phyloP scores from a whole-genome alignment of 495 filamentous ascomycete species.

The Aspergillus saccharolyticus region DNA sequence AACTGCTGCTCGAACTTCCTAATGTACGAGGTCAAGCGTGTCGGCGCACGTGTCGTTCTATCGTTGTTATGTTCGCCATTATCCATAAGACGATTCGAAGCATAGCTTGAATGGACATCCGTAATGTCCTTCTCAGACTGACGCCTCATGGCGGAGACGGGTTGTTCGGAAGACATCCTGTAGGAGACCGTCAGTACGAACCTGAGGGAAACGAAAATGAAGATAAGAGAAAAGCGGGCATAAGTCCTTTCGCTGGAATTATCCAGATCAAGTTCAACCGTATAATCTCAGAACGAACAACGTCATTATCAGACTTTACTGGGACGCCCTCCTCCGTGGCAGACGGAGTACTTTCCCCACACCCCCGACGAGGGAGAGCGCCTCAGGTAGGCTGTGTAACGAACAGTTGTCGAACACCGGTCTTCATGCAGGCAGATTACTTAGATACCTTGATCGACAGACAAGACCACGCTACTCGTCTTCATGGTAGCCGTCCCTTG shows the following conservation, averaged over 20 bases:
- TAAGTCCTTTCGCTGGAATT: conserved; percentile 59
- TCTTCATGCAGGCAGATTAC: conserved; percentile 43
- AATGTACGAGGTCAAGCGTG: conserved; percentile 31
- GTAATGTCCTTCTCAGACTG: conserved; percentile 21
- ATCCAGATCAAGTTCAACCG: conserved; percentile 61
- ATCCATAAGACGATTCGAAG: conserved; percentile 10
- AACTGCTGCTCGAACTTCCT: conserved; percentile 39
- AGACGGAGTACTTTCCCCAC: not conserved
- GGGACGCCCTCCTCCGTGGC: not conserved
- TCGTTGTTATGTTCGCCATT: conserved; percentile 20
- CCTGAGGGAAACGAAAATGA: conserved; percentile 2
- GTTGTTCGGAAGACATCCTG: conserved; percentile 36
- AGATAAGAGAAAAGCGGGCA: conserved; percentile 35
- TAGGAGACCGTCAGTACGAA: conserved; percentile 21
- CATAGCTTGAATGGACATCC: conserved; percentile 8
- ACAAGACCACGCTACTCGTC: conserved; percentile 42
- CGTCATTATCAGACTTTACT: conserved; percentile 4
- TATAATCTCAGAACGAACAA: conserved; percentile 52
- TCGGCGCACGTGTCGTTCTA: conserved; percentile 13
- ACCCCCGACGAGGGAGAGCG: not conserved
- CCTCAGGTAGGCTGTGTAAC: conserved; percentile 4
- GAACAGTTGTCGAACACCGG: conserved; percentile 42
- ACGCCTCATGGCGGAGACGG: conserved; percentile 29
- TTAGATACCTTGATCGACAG: conserved; percentile 48
- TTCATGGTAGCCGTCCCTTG: conserved; percentile 35